These are phyloP conservation scores for Daldinia eschscholtzii DNA, from an alignment of 2,329 filamentous ascomycete genomes.

Conservation along the genomic window DNA sequence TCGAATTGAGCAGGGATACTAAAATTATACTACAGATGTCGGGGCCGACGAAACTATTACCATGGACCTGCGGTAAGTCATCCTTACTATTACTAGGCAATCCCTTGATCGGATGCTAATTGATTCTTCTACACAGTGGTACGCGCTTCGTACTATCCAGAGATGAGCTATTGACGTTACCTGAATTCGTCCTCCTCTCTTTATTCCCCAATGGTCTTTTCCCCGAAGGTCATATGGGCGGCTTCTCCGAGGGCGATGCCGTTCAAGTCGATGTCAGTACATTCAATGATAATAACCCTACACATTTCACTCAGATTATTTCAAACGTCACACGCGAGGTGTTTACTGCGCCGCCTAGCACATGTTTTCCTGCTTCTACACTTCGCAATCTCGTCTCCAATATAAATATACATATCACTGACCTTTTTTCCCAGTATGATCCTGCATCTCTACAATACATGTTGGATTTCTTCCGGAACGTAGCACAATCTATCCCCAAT, in stretches of 20 bases:
- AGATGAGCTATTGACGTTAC: constrained; percentile 93
- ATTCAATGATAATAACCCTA: constrained; percentile 45
- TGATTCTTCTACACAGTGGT: constrained; percentile 69
- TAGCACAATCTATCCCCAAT: constrained; percentile 93
- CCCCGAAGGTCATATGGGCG: constrained; percentile 94
- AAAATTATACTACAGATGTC: constrained; percentile 67
- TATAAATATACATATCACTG: constrained; percentile 59
- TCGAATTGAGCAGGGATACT: constrained; percentile 11
- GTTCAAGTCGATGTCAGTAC: constrained; percentile 95
- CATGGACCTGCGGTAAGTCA: constrained; percentile 86
- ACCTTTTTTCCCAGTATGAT: constrained; percentile 79
- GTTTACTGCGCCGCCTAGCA: constrained; percentile 30
- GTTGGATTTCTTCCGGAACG: constrained; percentile 97
- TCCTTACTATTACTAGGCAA: neutral
- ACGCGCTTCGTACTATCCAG: constrained; percentile 93
- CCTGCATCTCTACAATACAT: constrained; percentile 97
- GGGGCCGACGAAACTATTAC: constrained; percentile 94
- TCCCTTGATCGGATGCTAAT: constrained; percentile 36
- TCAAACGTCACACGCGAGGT: constrained; percentile 44
- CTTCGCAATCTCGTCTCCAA: constrained; percentile 55
- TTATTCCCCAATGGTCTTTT: constrained; percentile 98
- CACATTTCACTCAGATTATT: constrained; percentile 48
- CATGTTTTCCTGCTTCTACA: constrained; percentile 43
- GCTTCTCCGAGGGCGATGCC: constrained; percentile 91
- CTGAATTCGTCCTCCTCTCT: constrained; percentile 97